These are phyloP conservation scores for Monosporascus sp. DNA, from an alignment of 2,329 filamentous ascomycete species.

Conservation along the genomic window DNA sequence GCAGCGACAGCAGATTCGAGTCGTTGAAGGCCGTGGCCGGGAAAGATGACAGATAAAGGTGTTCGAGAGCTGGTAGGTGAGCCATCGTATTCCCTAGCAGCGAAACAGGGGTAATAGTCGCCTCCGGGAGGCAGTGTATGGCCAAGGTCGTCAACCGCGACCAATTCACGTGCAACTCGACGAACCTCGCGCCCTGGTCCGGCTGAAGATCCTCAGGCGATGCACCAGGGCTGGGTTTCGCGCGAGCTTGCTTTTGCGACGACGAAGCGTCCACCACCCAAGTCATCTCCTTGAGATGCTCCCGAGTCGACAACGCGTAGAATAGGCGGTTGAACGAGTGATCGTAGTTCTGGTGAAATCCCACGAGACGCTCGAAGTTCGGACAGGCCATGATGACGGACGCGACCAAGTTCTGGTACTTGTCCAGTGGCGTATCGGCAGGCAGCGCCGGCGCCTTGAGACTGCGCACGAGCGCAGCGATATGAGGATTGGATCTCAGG, in stretches of 20 bases:
- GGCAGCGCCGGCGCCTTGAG: constrained; percentile 50
- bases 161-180: constrained; percentile 51
- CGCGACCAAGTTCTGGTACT: constrained; percentile 54
- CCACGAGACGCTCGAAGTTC: constrained; percentile 54
- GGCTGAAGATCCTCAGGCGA: constrained; percentile 34
- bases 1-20: constrained; percentile 47
- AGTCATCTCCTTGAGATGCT: constrained; percentile 50
- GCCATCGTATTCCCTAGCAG: constrained; percentile 46
- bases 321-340: constrained; percentile 52
- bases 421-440: constrained; percentile 33
- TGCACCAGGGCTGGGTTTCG: constrained; percentile 17
- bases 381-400: constrained; percentile 60
- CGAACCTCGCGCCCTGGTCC: constrained; percentile 38
- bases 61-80: constrained; percentile 48
- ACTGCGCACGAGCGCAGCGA: constrained; percentile 50
- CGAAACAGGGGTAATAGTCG: constrained; percentile 45
- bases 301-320: constrained; percentile 54
- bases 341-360: constrained; percentile 48
- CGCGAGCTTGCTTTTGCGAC: constrained; percentile 31
- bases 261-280: constrained; percentile 48
- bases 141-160: constrained; percentile 48
- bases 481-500: constrained; percentile 44
- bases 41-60: constrained; percentile 54
- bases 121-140: constrained; percentile 53
- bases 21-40: constrained; percentile 53